Base-by-base conservation (phyloP, 106 monocot species). In the Apostasia shenzhenica region DNA sequence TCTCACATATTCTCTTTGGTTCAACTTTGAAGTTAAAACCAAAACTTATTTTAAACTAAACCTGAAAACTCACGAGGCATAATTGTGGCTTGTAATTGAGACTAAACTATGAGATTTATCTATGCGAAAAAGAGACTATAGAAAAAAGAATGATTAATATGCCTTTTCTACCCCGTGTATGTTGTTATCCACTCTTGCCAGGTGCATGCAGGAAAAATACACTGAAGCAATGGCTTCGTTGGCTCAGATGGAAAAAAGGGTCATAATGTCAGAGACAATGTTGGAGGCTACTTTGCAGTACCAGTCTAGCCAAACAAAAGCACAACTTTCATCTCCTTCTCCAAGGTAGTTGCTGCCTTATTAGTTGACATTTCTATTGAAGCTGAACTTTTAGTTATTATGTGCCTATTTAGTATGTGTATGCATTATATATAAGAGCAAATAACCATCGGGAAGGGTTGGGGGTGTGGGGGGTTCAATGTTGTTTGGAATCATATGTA, bases 231-330 rank as follows among this genome's bases (percentile, higher is more conserved):
- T 78, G 70, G 63, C 57, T 65, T 69, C 64, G 64, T 67, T 90
- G 54, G 69, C 83, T 26, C 75, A 86, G 78, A 80, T 83, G 83
- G 90, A 90, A 73, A 86, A 86, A 66, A 83, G 90, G 60, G 90
- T 86, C 46, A 80, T 86, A 12, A 90, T 85, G 90, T 86, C 90
- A 54, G 90, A 90, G 70, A 83, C 83, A 44, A 86, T 81, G 86
- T 69, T 90, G 61, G 90, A 90, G 67, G 90, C 90, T 59, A 90
- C 90, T 14, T 60, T 90, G 72, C 86, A 90, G 67, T 90, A 90
- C 54, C 85, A 90, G 70, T 83, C 85, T 62, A 76, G 90, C 60
- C 90, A 90, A 61, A 69, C 50, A 2, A 86, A 86, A 78, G 83
- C 76, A 58, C 81, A 69, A 45, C 61, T 48, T 65, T 43, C 65